phyloP scores from a whole-genome alignment of 2,329 filamentous ascomycete genomes.

The Mycosphaerella arachidis region DNA sequence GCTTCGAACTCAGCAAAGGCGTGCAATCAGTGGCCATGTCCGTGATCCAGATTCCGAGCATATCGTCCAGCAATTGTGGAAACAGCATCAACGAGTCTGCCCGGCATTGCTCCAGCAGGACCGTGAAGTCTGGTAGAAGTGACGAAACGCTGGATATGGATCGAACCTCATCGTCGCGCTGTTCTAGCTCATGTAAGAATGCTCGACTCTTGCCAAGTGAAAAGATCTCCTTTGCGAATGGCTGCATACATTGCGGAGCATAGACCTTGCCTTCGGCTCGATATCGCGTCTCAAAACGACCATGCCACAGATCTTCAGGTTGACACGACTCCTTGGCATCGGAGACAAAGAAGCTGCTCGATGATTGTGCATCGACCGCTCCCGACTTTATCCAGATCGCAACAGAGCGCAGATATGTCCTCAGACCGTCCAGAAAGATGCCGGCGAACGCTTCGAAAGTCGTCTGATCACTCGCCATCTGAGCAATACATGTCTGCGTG shows the following conservation, averaged over 20 bases:
- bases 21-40: constrained; percentile 69
- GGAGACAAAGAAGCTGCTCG: constrained; percentile 70
- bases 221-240: constrained; percentile 68
- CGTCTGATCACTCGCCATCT: constrained; percentile 61
- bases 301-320: constrained; percentile 67
- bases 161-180: background rate
- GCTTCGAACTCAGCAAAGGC: constrained; percentile 57
- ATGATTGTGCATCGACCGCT: constrained; percentile 50
- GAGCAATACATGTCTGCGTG: constrained; percentile 62
- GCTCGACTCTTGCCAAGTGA: constrained; percentile 84
- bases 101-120: background rate
- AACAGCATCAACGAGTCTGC: constrained; percentile 51
- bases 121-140: constrained; percentile 8
- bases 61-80: constrained; percentile 65
- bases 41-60: constrained; percentile 72
- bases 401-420: constrained; percentile 75
- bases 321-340: constrained; percentile 53
- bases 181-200: constrained; percentile 68
- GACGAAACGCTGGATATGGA: background rate
- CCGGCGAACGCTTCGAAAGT: constrained; percentile 61
- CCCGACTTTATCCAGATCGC: constrained; percentile 81
- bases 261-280: constrained; percentile 58
- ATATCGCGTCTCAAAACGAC: constrained; percentile 64
- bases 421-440: constrained; percentile 76
- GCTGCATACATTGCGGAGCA: constrained; percentile 69